Evolutionary conservation across 805 yeast genomes (phyloP).

Genomic region (Saturnispora galanensis): DNA sequence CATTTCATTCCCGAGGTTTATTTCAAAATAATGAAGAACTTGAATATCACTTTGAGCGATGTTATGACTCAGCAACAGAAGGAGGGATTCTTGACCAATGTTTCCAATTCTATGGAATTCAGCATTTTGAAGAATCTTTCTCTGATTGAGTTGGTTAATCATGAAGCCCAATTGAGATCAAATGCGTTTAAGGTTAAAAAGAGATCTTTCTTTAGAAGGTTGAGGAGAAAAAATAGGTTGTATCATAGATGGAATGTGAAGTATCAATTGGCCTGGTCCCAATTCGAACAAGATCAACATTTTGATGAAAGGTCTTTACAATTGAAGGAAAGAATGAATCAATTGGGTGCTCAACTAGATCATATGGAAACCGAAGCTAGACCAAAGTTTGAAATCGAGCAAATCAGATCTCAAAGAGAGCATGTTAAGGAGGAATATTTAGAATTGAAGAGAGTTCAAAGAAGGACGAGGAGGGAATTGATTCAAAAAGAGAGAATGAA

Average conservation of each 20-base stretch:
- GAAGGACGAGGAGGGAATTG: not conserved
- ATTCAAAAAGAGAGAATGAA: not conserved
- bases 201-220: not conserved
- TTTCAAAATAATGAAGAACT: constrained; percentile 13
- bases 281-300: constrained; percentile 1
- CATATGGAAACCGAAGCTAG: not conserved
- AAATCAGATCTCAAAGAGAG: not conserved
- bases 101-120: constrained; percentile 9
- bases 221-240: not conserved
- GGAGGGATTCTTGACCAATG: constrained; percentile 8
- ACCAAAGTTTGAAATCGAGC: not conserved
- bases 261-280: constrained; percentile 1
- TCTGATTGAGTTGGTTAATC: not conserved
- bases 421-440: not conserved
- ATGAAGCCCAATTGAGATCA: not conserved
- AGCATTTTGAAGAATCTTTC: constrained; percentile 13
- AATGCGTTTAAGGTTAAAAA: not conserved
- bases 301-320: not conserved
- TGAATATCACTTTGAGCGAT: constrained; percentile 11
- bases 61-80: constrained; percentile 10
- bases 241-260: constrained; percentile 6
- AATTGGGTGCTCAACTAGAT: constrained; percentile 1
- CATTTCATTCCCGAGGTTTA: constrained; percentile 9
- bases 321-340: constrained; percentile 2
- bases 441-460: not conserved